Conservation (phyloP, 164 flowering plant species). For the Vitis riparia region DNA sequence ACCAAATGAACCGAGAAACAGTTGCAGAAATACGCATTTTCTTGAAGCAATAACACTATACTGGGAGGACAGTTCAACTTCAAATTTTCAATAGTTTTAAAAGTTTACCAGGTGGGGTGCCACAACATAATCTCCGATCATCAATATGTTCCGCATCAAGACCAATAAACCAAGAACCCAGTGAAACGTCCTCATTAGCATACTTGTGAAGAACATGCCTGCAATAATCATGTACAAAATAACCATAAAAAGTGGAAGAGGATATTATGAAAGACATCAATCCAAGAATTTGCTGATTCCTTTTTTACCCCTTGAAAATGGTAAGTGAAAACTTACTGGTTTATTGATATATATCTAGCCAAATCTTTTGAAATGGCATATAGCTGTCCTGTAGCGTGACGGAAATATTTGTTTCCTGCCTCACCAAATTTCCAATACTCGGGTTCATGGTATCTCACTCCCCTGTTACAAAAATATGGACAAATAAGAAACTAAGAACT, state of each 20-base stretch:
- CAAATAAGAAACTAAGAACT: constrained; percentile 2
- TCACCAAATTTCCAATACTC: constrained; percentile 78
- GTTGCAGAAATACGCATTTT: neutral
- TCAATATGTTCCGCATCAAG: constrained; percentile 64
- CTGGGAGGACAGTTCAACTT: neutral
- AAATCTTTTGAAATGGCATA: constrained; percentile 70
- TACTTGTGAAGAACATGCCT: constrained; percentile 65
- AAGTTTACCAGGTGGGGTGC: constrained; percentile 62
- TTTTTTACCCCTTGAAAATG: neutral
- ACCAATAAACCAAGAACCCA: constrained; percentile 74
- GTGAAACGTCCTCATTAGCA: constrained; percentile 67
- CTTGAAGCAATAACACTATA: neutral
- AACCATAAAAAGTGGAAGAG: neutral
- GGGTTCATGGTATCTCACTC: constrained; percentile 74
- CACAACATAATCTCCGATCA: constrained; percentile 65
- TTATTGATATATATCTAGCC: constrained; percentile 58
- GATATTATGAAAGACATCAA: neutral
- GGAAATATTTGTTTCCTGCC: constrained; percentile 63
- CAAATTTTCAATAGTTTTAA: neutral
- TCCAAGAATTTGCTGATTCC: neutral
- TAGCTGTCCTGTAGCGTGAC: constrained; percentile 74
- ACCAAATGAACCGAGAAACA: neutral
- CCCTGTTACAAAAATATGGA: constrained; percentile 35
- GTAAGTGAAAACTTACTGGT: constrained; percentile 40
- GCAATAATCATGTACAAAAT: constrained; percentile 9